Evolutionary conservation across 805 yeast genomes (phyloP), one percentile per base, ranked within the genome.

Genomic region (Dipodascus geniculatus): DNA sequence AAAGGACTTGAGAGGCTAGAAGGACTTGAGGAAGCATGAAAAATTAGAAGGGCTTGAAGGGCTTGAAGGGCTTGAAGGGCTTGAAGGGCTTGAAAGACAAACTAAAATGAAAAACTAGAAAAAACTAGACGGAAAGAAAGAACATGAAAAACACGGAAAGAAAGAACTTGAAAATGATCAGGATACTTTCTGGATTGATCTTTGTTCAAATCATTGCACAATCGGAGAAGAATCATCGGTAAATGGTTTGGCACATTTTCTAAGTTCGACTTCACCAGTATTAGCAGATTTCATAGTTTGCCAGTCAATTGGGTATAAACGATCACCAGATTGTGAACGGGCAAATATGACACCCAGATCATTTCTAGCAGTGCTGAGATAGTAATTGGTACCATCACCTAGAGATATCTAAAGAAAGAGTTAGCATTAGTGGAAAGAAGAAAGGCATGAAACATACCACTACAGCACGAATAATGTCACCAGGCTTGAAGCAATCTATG

Each of bases 301-400:
- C 97, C 98, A 93, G 68, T 93, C 98, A 48, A 88, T 69, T 1
- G 99, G 95, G 61, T 82, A 84, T 87, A 93, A 80, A 53, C 81
- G 69, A 38, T 79, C 81, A 1, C 96, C 96, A 2, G 81, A 81
- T 17, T 82, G 83, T 20, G 68, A 77, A 56, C 77, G 80, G 3
- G 98, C 97, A 67, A 90, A 86, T 1, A 93, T 83, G 2, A 93
- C 99, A 2, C 99, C 99, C 42, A 91, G 71, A 63, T 91, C 96
- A 66, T 91, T 88, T 57, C 83, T 74, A 1, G 96, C 95, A 0
- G 99, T 93, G 3, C 88, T 78, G 57, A 93, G 72, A 66, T 90
- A 93, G 65, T 90, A 93, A 65, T 87, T 87, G 19, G 85, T 76
- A 6, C 98, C 98, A 68, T 93, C 99, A 53, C 99, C 99, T 33